Base-by-base conservation (phyloP, 805 yeast genomes). In the Metschnikowia koreensis region DNA sequence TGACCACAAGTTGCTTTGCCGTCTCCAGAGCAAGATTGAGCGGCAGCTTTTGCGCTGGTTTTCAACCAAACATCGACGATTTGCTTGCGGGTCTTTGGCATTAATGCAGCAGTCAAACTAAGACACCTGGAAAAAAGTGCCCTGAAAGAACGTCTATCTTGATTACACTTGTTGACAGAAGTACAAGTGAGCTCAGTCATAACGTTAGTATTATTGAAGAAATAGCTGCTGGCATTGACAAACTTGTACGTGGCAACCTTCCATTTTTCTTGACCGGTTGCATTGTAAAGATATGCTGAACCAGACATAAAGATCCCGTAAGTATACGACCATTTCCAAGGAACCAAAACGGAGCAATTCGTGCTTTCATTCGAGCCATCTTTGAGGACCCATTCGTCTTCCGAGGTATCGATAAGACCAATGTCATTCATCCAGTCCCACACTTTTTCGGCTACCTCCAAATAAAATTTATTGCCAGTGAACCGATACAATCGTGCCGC, bases 1-100 rank as follows among this genome's bases (percentile, higher is more conserved):
- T 79, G 64, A 33, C 93, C 93, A 75, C 96, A 87, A 0, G 97
- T 92, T 15, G 90, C 89, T 66, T 91, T 97, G 6, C 70, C 55
- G 61, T 97, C 97, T 60, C 93, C 96, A 12, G 79, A 66, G 67
- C 96, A 87, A 1, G 90, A 77, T 46, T 71, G 68, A 1, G 91
- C 91, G 7, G 90, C 92, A 2, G 81, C 92, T 46, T 64, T 58
- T 0, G 93, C 90, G 46, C 87, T 79, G 1, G 75, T 67, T 47
- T 54, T 60, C 31, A 59, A 47, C 57, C 56, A 59, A 27, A 44
- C 43, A 38, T 15, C 45, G 41, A 49, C 44, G 44, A 87, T 77
- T 3, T 65, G 62, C 31, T 69, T 77, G 26, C 65, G 60, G 5
- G 81, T 72, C 2, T 66, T 65, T 2, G 89, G 86, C 10, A 80